Conservation (phyloP, 768 basidiomycete genomes). For the Peribolospora kevripleyi region DNA sequence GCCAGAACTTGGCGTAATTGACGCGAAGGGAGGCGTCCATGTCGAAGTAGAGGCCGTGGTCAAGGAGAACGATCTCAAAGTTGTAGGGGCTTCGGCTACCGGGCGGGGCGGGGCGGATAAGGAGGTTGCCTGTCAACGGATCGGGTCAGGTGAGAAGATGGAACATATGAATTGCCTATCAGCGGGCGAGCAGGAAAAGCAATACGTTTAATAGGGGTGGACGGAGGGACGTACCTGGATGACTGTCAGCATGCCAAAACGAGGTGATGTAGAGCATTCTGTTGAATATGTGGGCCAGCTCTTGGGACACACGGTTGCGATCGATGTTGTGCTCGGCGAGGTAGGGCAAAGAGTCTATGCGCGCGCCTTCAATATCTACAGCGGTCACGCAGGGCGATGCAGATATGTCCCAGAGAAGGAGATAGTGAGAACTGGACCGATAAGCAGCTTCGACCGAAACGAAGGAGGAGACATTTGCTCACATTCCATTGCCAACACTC, state of each 20-base stretch:
- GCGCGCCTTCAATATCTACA: conserved; percentile 35
- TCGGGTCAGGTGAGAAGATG: conserved; percentile 10
- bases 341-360: conserved; percentile 69
- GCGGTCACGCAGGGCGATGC: neutral
- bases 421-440: neutral
- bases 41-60: conserved; percentile 87
- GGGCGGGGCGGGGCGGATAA: conserved; percentile 46
- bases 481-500: conserved; percentile 86
- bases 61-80: conserved; percentile 83
- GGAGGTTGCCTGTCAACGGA: conserved; percentile 41
- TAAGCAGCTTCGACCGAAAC: neutral
- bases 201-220: too few species aligned
- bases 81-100: conserved; percentile 62
- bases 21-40: conserved; percentile 51
- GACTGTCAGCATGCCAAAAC: conserved; percentile 44
- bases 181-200: neutral
- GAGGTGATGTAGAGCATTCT: conserved; percentile 74
- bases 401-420: neutral
- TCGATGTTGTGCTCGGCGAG: conserved; percentile 62
- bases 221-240: conserved; percentile 36
- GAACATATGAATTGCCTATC: neutral
- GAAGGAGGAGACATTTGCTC: neutral
- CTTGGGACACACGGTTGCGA: conserved; percentile 74
- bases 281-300: conserved; percentile 70
- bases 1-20: conserved; percentile 48